A percentile compares a stretch with the other conserved stretches of the same genome.
These are phyloP conservation scores for Mycosphaerella sp. DNA, from an alignment of 2,329 filamentous ascomycete genomes.

Conservation along the genomic window DNA sequence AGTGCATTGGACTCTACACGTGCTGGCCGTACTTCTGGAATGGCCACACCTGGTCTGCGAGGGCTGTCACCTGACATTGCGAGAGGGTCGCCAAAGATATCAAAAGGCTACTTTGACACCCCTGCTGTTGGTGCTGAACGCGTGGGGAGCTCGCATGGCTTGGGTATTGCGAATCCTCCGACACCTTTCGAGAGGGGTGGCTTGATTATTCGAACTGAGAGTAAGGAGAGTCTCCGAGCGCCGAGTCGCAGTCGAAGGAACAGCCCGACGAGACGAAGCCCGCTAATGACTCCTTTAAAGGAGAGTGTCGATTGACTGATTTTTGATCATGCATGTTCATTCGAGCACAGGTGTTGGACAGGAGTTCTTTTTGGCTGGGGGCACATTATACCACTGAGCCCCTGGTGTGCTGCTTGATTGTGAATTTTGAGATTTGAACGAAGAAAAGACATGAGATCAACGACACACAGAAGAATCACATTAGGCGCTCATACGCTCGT, in stretches of 20 bases:
- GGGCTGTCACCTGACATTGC: constrained; percentile 29
- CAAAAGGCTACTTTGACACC: constrained; percentile 43
- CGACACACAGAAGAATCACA: not conserved
- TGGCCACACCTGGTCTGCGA: constrained; percentile 53
- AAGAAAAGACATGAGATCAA: not conserved
- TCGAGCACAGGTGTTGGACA: constrained; percentile 7
- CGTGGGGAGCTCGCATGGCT: constrained; percentile 23
- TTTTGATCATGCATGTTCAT: constrained; percentile 8
- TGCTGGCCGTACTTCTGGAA: constrained; percentile 55
- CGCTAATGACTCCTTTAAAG: constrained; percentile 32
- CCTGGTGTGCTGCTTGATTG: too few relatives aligned
- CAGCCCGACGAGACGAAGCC: constrained; percentile 45
- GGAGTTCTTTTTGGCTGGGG: not conserved
- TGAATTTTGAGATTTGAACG: not conserved
- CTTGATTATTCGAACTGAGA: constrained; percentile 75
- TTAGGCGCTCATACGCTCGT: not conserved
- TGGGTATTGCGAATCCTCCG: constrained; percentile 21
- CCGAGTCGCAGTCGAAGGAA: constrained; percentile 44
- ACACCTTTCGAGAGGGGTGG: constrained; percentile 58
- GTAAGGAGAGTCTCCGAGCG: constrained; percentile 65
- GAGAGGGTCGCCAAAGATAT: constrained; percentile 24
- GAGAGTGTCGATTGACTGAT: constrained; percentile 32
- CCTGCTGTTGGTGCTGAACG: constrained; percentile 20
- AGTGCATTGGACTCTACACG: constrained; percentile 39
- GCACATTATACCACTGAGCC: not conserved